These are phyloP conservation scores for Allomyces macrogynus DNA, from an alignment of 192 early-diverging fungal species.

Conservation along the genomic window DNA sequence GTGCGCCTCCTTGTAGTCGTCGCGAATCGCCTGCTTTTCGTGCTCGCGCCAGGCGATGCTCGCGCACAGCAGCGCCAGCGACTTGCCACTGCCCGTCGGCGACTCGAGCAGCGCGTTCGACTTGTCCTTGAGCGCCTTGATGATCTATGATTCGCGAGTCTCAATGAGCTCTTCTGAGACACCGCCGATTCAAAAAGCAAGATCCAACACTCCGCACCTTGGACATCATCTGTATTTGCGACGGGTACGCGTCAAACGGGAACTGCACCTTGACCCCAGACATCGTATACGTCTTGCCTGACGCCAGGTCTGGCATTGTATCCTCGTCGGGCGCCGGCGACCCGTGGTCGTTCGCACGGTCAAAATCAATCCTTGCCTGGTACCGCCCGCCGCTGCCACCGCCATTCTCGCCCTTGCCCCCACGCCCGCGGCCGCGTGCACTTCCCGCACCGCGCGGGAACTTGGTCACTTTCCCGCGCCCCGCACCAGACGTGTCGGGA, in stretches of 20 bases:
- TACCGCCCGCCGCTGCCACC: too few species aligned
- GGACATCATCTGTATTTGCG: constrained; percentile 13
- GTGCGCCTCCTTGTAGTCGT: not conserved
- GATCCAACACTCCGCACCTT: constrained; percentile 2
- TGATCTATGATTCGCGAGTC: constrained; percentile 4
- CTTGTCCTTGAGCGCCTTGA: not conserved
- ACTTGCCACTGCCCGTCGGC: not conserved
- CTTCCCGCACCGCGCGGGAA: too few species aligned
- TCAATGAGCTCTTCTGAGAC: not conserved
- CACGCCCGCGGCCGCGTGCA: too few species aligned
- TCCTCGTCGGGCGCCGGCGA: too few species aligned
- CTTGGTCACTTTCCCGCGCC: too few species aligned
- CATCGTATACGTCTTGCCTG: not conserved
- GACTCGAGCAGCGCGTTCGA: not conserved
- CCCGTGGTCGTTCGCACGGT: too few species aligned
- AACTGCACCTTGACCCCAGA: not conserved
- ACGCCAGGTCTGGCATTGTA: not conserved
- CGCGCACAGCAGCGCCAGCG: not conserved
- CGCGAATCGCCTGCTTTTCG: not conserved
- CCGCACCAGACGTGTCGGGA: too few species aligned
- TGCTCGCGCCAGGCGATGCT: not conserved
- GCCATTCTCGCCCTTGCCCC: too few species aligned
- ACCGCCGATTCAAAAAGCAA: not conserved
- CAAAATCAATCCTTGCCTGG: too few species aligned
- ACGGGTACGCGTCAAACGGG: constrained; percentile 4